Percentiles rank a stretch among this genome's conserved stretches.
These are phyloP conservation scores for Adansonia digitata DNA, from an alignment of 345 rosid genomes.

Conservation along the genomic window DNA sequence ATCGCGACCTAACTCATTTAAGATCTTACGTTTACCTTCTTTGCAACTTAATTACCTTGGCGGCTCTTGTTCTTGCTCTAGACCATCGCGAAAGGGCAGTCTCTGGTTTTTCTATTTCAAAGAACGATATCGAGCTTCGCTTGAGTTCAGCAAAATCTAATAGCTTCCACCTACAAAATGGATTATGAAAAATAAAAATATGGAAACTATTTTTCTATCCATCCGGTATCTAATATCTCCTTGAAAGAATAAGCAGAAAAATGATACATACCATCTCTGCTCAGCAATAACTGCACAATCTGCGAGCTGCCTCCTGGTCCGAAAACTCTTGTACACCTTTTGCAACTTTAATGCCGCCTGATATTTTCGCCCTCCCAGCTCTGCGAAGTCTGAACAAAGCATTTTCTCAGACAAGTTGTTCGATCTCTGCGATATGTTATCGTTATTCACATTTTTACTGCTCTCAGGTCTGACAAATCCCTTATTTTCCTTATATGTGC, in stretches of 20 bases:
- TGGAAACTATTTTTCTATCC: too few species aligned
- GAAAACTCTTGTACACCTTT: conserved; percentile 89
- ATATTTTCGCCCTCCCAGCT: conserved; percentile 23
- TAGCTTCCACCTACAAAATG: conserved; percentile 68
- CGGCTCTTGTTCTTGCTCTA: conserved; percentile 85
- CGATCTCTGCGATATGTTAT: conserved; percentile 15
- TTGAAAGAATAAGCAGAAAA: background rate
- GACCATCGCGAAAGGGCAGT: conserved; percentile 89
- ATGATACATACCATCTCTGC: conserved; percentile 71
- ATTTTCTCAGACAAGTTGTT: conserved; percentile 15
- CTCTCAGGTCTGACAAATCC: conserved; percentile 20
- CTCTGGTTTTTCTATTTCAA: conserved; percentile 72
- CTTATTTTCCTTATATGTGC: conserved; percentile 27
- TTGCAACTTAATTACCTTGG: conserved; percentile 46
- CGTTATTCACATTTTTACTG: conserved; percentile 22
- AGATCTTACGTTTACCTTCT: background rate
- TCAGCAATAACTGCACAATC: conserved; percentile 93
- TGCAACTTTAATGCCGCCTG: conserved; percentile 82
- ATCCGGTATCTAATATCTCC: background rate
- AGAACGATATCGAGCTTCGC: conserved; percentile 86
- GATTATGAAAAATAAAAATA: background rate
- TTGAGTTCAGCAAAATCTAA: conserved; percentile 91
- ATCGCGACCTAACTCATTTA: background rate
- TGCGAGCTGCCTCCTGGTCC: conserved; percentile 85
- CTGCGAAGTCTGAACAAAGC: background rate